These are phyloP conservation scores for Westerdykella aurantiaca DNA, from an alignment of 2,329 filamentous ascomycete species.

Conservation along the genomic window DNA sequence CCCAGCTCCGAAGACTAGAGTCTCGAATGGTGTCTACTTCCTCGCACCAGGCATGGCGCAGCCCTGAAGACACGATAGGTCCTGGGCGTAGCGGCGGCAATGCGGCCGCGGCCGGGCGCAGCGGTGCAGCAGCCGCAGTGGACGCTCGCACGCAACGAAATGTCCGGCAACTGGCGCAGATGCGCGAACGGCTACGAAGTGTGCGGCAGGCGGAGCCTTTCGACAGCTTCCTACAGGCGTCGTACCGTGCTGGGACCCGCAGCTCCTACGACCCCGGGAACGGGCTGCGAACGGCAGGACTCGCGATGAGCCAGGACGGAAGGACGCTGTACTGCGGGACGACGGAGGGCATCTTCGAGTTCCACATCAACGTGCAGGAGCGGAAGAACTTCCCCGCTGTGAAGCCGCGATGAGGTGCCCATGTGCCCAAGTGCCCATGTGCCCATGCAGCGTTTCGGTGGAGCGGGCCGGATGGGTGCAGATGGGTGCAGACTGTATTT, in stretches of 20 bases:
- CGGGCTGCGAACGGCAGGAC: slow-evolving; percentile 43
- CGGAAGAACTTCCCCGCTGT: slow-evolving; percentile 49
- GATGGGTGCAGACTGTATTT: background rate
- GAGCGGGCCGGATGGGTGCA: background rate
- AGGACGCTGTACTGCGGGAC: slow-evolving; percentile 44
- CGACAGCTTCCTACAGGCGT: slow-evolving; percentile 4
- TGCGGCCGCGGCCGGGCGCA: too few species aligned
- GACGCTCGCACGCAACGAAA: slow-evolving; percentile 16
- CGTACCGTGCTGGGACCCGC: slow-evolving; percentile 19
- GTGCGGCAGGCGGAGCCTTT: slow-evolving; percentile 22
- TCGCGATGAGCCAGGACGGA: slow-evolving; percentile 47
- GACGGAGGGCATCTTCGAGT: slow-evolving; percentile 71
- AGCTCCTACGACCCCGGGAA: slow-evolving; percentile 25
- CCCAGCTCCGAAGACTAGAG: slow-evolving; percentile 27
- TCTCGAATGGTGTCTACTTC: slow-evolving; percentile 28
- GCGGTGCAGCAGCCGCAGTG: background rate
- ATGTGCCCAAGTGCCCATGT: too few species aligned
- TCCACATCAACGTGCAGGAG: slow-evolving; percentile 58
- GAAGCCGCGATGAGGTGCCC: slow-evolving; percentile 26
- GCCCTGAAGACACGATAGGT: slow-evolving; percentile 44
- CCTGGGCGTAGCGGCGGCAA: slow-evolving; percentile 14
- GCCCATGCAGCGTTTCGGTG: background rate
- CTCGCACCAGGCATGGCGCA: slow-evolving; percentile 43
- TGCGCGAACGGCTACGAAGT: slow-evolving; percentile 34
- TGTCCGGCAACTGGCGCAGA: slow-evolving; percentile 32